Evolutionary conservation across 2,329 filamentous ascomycete genomes (phyloP).

Genomic region (Hypomyces rosellus): DNA sequence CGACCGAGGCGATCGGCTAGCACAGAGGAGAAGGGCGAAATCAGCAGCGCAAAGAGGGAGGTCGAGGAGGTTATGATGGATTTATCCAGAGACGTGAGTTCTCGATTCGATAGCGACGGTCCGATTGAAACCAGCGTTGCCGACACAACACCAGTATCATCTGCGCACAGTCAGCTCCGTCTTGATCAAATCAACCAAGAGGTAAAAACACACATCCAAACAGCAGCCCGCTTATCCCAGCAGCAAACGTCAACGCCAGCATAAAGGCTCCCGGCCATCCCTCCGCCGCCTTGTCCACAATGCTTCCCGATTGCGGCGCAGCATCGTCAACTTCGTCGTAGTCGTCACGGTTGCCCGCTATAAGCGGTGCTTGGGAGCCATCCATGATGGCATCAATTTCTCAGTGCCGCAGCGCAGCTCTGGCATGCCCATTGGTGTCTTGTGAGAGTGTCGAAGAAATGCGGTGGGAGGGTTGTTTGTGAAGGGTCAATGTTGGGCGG

Average conservation of each 20-base stretch:
- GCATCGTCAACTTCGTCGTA: constrained; percentile 25
- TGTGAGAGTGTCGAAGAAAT: not conserved
- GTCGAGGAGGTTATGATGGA: constrained; percentile 66
- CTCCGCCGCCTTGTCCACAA: constrained; percentile 22
- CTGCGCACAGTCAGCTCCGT: constrained; percentile 27
- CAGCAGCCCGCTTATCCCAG: constrained; percentile 60
- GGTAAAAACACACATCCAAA: constrained; percentile 54
- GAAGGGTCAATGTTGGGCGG: not conserved
- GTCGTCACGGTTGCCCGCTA: constrained; percentile 23
- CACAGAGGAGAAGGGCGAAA: constrained; percentile 59
- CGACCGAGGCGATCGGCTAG: constrained; percentile 57
- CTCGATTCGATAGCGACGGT: constrained; percentile 48
- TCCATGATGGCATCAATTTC: constrained; percentile 23
- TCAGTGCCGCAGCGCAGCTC: not conserved
- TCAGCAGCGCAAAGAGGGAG: constrained; percentile 57
- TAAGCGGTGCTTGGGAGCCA: constrained; percentile 33
- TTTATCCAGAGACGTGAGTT: constrained; percentile 58
- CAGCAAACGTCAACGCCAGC: constrained; percentile 56
- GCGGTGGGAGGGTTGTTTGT: not conserved
- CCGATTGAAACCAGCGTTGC: constrained; percentile 60
- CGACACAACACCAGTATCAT: constrained; percentile 64
- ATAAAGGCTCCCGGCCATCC: constrained; percentile 45
- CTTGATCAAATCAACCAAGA: not conserved
- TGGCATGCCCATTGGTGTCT: not conserved
- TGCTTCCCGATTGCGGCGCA: constrained; percentile 15